Evolutionary conservation across 331 rosid species (phyloP).

Genomic region (Cydonia oblonga): DNA sequence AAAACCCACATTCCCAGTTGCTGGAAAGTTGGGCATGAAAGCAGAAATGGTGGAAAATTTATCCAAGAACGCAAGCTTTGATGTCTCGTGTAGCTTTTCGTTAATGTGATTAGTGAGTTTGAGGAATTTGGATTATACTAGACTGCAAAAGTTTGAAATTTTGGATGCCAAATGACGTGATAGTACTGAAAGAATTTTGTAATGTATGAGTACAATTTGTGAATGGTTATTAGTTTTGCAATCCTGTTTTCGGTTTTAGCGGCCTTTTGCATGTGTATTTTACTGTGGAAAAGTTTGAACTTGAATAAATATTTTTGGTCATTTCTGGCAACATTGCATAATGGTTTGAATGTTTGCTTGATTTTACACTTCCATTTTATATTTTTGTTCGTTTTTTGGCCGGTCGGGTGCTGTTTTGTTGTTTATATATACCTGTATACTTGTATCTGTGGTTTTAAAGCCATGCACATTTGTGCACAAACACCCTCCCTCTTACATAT

Average conservation of each 20-base stretch:
- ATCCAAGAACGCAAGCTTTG: background rate
- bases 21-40: background rate
- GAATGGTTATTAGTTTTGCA: background rate
- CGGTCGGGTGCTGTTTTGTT: background rate
- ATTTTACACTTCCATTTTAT: background rate
- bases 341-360: background rate
- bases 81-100: background rate
- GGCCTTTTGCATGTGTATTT: background rate
- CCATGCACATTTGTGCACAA: background rate
- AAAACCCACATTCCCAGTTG: background rate
- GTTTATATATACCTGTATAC: background rate
- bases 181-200: background rate
- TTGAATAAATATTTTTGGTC: background rate
- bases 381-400: background rate
- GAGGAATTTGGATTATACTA: background rate
- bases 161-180: background rate
- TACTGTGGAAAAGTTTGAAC: background rate
- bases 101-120: background rate
- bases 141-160: background rate
- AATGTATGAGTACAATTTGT: background rate
- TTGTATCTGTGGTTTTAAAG: background rate
- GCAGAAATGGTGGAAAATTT: background rate
- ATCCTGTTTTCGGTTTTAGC: background rate
- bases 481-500: background rate
- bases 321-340: background rate